These are phyloP conservation scores for Heterobasidion annosum DNA, from an alignment of 1,284 basidiomycete species.

Conservation along the genomic window DNA sequence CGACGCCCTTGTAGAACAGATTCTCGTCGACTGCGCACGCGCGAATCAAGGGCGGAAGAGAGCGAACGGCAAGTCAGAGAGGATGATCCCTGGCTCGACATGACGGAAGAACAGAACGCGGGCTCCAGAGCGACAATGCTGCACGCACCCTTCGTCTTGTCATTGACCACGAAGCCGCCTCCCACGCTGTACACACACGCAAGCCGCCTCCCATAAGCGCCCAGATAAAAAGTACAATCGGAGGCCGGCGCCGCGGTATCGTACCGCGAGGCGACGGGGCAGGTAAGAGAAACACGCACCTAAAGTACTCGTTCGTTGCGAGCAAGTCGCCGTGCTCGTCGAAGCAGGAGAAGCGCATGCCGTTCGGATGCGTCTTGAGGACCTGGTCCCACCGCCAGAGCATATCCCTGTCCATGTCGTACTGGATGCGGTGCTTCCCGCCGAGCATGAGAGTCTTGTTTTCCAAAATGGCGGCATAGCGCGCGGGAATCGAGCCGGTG, in stretches of 20 bases:
- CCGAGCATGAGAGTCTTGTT: conserved; percentile 62
- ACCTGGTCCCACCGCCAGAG: conserved; percentile 85
- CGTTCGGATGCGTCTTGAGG: conserved; percentile 78
- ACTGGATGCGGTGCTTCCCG: conserved; percentile 69
- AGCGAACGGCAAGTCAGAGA: no score
- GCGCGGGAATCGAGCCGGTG: conserved; percentile 65
- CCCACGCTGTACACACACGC: conserved; percentile 50
- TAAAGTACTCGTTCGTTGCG: conserved; percentile 93
- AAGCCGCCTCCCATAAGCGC: not conserved
- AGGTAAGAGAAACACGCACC: conserved; percentile 21
- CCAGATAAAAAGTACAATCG: not conserved
- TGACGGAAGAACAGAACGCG: not conserved
- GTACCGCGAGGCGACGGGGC: no score
- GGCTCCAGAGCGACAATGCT: not conserved
- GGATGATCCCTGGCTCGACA: not conserved
- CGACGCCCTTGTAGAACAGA: conserved; percentile 93
- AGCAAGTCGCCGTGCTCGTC: conserved; percentile 75
- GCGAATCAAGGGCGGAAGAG: not conserved
- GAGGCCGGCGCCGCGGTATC: no score
- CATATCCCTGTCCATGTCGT: conserved; percentile 86
- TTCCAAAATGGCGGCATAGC: conserved; percentile 64
- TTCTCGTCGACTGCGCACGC: conserved; percentile 76
- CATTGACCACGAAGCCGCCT: conserved; percentile 88
- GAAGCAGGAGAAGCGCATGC: conserved; percentile 89
- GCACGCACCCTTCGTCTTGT: conserved; percentile 67